A percentile compares a stretch with the other conserved stretches of the same genome.
phyloP scores from a whole-genome alignment of 208 protist genomes.

The Naegleria fowleri region DNA sequence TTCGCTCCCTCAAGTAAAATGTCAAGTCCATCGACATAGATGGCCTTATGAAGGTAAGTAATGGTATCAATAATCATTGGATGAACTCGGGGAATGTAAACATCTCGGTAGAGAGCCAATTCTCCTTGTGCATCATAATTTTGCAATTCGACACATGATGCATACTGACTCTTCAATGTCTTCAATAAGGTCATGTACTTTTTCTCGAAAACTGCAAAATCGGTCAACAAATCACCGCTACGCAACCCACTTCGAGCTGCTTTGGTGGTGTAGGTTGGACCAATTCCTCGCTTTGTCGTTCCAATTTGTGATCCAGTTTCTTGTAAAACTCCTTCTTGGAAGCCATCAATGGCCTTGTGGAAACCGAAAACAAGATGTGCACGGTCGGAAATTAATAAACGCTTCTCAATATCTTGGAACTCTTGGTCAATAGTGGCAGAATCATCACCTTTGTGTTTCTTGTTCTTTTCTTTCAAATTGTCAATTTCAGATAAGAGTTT shows the following conservation, averaged over 20 bases:
- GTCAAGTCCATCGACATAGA: constrained; percentile 38
- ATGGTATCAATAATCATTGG: constrained; percentile 49
- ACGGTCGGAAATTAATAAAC: constrained; percentile 57
- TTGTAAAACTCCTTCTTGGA: constrained; percentile 25
- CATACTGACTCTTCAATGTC: constrained; percentile 29
- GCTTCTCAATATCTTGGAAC: constrained; percentile 33
- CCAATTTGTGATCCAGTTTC: constrained; percentile 38
- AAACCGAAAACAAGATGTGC: constrained; percentile 68
- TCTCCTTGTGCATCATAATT: constrained; percentile 47
- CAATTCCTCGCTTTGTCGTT: constrained; percentile 53
- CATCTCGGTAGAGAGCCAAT: constrained; percentile 45
- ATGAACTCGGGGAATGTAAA: constrained; percentile 26
- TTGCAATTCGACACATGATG: background rate
- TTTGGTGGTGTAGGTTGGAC: constrained; percentile 50
- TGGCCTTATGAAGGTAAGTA: constrained; percentile 44
- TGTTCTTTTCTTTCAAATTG: constrained; percentile 43
- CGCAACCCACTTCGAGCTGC: constrained; percentile 44
- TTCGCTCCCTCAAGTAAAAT: constrained; percentile 59
- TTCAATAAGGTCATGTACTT: constrained; percentile 33
- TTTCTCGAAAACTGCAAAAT: constrained; percentile 47
- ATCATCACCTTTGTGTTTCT: background rate
- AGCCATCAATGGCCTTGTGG: constrained; percentile 50
- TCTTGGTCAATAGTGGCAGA: background rate
- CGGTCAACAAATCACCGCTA: constrained; percentile 44
- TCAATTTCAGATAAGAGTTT: constrained; percentile 55